These are phyloP conservation scores for Termitomyces sp. DNA, from an alignment of 768 basidiomycete species.

Conservation along the genomic window DNA sequence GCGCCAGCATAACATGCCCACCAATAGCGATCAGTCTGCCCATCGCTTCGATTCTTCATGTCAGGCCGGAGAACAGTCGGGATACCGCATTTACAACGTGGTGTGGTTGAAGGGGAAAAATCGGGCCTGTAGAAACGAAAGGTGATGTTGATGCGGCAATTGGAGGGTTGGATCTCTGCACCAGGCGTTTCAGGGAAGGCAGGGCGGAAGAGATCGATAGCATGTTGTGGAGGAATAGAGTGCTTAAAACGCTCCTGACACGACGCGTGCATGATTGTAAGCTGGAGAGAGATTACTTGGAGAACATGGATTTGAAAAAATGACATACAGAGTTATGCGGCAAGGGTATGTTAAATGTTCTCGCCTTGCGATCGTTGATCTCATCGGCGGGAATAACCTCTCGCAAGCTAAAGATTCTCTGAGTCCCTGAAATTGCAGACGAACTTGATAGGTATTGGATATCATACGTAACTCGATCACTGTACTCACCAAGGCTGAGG, in stretches of 20 bases:
- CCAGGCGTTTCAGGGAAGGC: conserved; percentile 37
- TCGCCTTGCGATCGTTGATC: conserved; percentile 51
- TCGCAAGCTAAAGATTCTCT: conserved; percentile 68
- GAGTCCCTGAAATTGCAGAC: conserved; percentile 47
- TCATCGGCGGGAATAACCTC: conserved; percentile 74
- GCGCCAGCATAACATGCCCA: conserved; percentile 81
- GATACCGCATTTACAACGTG: conserved; percentile 70
- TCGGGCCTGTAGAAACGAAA: conserved; percentile 87
- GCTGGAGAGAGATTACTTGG: conserved; percentile 34
- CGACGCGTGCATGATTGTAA: conserved; percentile 85
- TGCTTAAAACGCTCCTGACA: conserved; percentile 86
- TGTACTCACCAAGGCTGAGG: conserved; percentile 64
- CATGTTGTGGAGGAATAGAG: conserved; percentile 66
- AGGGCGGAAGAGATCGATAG: conserved; percentile 73
- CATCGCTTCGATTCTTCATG: conserved; percentile 70
- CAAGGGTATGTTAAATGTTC: conserved; percentile 76
- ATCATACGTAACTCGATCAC: background rate
- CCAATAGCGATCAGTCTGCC: conserved; percentile 64
- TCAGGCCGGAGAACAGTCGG: conserved; percentile 73
- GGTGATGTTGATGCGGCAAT: conserved; percentile 80
- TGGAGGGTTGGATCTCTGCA: conserved; percentile 45
- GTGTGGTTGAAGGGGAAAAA: conserved; percentile 63
- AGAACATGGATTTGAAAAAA: conserved; percentile 11
- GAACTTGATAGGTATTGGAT: background rate
- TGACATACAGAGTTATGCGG: conserved; percentile 71